Conservation (phyloP, 352 stramenopile species). For the Phytophthora rubi region DNA sequence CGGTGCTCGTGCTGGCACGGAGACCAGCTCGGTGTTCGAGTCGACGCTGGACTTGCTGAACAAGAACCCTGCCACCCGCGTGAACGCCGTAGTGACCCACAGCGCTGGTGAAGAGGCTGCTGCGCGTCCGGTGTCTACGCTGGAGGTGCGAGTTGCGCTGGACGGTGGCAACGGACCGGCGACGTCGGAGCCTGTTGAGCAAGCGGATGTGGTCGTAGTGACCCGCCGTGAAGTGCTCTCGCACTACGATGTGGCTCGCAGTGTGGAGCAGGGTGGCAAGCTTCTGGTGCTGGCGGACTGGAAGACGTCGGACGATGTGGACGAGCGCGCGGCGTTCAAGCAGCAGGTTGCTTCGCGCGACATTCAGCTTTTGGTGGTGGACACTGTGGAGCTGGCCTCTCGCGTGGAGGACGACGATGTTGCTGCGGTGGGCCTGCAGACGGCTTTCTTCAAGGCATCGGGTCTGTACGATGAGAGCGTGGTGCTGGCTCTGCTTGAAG, state of each 20-base stretch:
- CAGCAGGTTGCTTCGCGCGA: conserved; percentile 56
- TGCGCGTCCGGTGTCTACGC: conserved; percentile 48
- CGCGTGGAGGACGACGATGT: conserved; percentile 62
- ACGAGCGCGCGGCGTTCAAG: conserved; percentile 64
- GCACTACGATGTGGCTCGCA: conserved; percentile 57
- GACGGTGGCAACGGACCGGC: conserved; percentile 40
- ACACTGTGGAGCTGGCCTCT: conserved; percentile 55
- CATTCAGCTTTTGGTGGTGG: conserved; percentile 58
- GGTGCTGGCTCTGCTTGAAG: conserved; percentile 61
- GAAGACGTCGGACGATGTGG: conserved; percentile 72
- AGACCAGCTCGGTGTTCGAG: conserved; percentile 43
- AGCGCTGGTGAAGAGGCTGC: conserved; percentile 35
- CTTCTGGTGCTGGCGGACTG: conserved; percentile 64
- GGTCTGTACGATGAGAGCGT: conserved; percentile 64
- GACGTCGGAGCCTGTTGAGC: conserved; percentile 56
- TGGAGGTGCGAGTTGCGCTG: conserved; percentile 65
- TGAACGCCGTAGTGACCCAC: conserved; percentile 66
- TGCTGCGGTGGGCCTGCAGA: conserved; percentile 51
- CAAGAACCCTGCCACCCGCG: conserved; percentile 70
- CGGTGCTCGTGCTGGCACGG: conserved; percentile 34
- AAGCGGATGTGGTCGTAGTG: conserved; percentile 70
- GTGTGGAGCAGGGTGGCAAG: conserved; percentile 61
- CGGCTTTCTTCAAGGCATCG: conserved; percentile 71
- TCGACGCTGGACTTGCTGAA: conserved; percentile 59
- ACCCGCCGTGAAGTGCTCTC: conserved; percentile 52